A percentile compares a stretch with the other conserved stretches of the same genome.
phyloP scores from a whole-genome alignment of 768 basidiomycete genomes.

The Cytidiella melzeri region DNA sequence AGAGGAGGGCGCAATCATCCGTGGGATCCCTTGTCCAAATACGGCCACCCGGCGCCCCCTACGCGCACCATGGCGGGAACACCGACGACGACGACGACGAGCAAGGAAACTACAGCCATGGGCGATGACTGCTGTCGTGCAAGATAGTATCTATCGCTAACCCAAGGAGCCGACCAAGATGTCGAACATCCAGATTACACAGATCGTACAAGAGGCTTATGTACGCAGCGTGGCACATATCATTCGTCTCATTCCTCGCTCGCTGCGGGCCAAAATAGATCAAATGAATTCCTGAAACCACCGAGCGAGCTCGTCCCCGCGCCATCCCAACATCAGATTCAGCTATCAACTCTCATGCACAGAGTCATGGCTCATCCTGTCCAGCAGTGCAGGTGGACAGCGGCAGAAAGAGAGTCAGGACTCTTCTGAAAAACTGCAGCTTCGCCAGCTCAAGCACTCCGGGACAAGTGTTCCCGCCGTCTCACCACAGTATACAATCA shows the following conservation, averaged over 20 bases:
- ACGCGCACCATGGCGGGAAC: background rate
- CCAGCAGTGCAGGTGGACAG: too few species aligned
- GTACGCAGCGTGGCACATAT: conserved; percentile 15
- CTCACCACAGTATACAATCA: too few species aligned
- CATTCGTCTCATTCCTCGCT: conserved; percentile 9
- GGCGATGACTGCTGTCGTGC: background rate
- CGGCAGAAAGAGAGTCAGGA: too few species aligned
- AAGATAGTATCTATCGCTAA: conserved; percentile 3
- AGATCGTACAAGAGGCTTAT: conserved; percentile 15
- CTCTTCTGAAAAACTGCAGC: too few species aligned
- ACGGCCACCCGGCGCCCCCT: conserved; percentile 9
- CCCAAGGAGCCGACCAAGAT: conserved; percentile 2
- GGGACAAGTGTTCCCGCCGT: too few species aligned
- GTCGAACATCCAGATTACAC: conserved; percentile 7
- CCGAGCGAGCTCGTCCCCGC: background rate
- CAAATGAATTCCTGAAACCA: conserved; percentile 5
- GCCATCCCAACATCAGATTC: conserved; percentile 7
- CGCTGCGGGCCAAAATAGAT: conserved; percentile 7
- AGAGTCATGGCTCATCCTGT: background rate
- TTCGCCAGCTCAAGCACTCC: too few species aligned
- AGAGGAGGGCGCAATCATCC: conserved; percentile 5
- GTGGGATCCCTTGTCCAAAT: conserved; percentile 13
- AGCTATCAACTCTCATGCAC: background rate
- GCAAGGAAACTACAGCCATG: background rate
- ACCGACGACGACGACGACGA: conserved; percentile 1